Evolutionary conservation across 306 rosid genomes (phyloP).

Genomic region (Luffa aegyptiaca): DNA sequence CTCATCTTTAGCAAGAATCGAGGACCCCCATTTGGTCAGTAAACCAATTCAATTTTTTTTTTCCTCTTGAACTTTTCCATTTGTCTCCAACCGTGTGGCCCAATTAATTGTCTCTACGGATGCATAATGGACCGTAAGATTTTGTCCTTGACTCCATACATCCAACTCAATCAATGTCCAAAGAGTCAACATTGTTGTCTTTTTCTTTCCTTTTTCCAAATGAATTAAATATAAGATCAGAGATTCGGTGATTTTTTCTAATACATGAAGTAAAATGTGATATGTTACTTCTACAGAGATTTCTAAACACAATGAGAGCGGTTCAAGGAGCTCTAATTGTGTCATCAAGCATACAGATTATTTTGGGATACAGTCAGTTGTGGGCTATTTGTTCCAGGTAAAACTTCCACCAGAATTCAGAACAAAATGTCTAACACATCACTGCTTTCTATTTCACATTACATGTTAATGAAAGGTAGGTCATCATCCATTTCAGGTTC

Average conservation of each 20-base stretch:
- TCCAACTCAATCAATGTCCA: conserved; percentile 1
- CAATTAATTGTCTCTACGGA: not conserved
- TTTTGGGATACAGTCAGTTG: conserved; percentile 86
- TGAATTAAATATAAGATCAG: not conserved
- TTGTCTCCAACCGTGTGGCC: not conserved
- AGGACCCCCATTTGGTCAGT: conserved; percentile 67
- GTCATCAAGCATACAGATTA: conserved; percentile 88
- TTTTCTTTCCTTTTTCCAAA: not conserved
- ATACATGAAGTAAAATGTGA: not conserved
- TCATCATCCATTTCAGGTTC: conserved; percentile 41
- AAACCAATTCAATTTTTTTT: conserved; percentile 8
- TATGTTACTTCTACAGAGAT: conserved; percentile 42
- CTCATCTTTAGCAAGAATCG: conserved; percentile 46
- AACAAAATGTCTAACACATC: not conserved
- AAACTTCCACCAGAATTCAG: not conserved
- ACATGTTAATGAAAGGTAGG: not conserved
- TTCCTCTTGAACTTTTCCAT: not conserved
- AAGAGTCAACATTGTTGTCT: not conserved
- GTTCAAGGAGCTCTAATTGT: conserved; percentile 89
- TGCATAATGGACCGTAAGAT: not conserved
- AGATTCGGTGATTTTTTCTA: not conserved
- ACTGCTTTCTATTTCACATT: not conserved
- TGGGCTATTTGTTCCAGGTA: conserved; percentile 99
- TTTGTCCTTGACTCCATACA: not conserved
- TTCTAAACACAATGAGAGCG: conserved; percentile 83